Evolutionary conservation across 192 early-diverging fungal genomes (phyloP).

Genomic region (Thamnidium elegans): DNA sequence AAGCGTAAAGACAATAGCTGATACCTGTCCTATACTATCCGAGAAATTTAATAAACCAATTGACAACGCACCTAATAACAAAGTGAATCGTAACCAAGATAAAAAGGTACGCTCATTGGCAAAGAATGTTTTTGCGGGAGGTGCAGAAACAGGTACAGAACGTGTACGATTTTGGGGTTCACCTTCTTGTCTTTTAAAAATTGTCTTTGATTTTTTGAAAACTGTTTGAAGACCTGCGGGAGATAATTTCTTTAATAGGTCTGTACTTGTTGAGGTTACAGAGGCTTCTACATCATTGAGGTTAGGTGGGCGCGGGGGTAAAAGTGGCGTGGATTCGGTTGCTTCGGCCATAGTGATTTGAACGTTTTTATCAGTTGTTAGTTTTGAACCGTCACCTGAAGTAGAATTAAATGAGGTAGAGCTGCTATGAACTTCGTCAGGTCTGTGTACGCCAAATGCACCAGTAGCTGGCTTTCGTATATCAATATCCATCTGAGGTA

Average conservation of each 20-base stretch:
- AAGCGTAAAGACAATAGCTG: constrained; percentile 65
- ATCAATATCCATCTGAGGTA: constrained; percentile 90
- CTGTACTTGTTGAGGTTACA: neutral
- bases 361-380: constrained; percentile 32
- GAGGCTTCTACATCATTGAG: neutral
- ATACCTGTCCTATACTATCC: constrained; percentile 61
- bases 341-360: constrained; percentile 15
- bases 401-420: constrained; percentile 27
- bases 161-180: neutral
- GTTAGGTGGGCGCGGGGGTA: neutral
- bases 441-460: constrained; percentile 50
- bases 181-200: constrained; percentile 1
- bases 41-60: constrained; percentile 79
- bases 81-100: constrained; percentile 78
- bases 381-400: constrained; percentile 32
- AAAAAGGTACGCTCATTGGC: constrained; percentile 93
- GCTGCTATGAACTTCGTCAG: constrained; percentile 31
- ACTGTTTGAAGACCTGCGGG: constrained; percentile 29
- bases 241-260: constrained; percentile 24
- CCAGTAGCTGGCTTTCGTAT: constrained; percentile 76
- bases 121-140: constrained; percentile 84
- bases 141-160: constrained; percentile 52
- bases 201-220: constrained; percentile 25
- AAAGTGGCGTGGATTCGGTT: constrained; percentile 31
- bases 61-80: constrained; percentile 65